Base-by-base conservation (phyloP, 441 rosid species). In the Adansonia madagascariensis region DNA sequence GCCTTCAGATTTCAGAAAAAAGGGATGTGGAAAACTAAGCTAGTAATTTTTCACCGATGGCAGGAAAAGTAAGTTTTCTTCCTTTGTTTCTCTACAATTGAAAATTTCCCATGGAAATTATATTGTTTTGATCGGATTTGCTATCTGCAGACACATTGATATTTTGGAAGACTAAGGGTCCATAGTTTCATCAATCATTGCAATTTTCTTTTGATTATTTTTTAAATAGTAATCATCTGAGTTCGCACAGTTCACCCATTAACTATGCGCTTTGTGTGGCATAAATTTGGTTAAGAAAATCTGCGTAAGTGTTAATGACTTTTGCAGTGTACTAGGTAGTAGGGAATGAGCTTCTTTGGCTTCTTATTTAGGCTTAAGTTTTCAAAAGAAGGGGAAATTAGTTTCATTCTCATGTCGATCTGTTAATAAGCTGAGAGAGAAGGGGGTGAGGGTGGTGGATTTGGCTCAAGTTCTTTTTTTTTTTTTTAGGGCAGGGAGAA, bases 21-120 rank as follows among this genome's bases (percentile, higher is more conserved):
- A 78, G 87, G 78, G 80, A 61, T 77, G 2, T 94, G 95, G 15
- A 91, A 89, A 85, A 87, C 68, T 81, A 95, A 80, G 78, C 83
- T 95, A 59, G 94, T 89, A 88, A 81, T 95, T 35, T 81, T 87
- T 70, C 92, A 90, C 79, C 85, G 87, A 62, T 82, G 84, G 84
- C 80, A 67, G 57, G 90, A 85, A 71, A 90, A 85, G 98, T 95
- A 76, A 85, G 87, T 44, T 78, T 59, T 17, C 79, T 77, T 69
- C 22, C 63, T 66, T 76, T 31, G 6, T 44, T 22, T 61, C 50
- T 2, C 20, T 22, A 12, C 41, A 6, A 24, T 14, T 47, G n/a
- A 0, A 0, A 47, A 47, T 20, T 27, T 0, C 66, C 46, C 41
- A 11, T 20, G 56, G 31, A 74, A 41, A 14, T 41, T 15, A 15